These are phyloP conservation scores for Phytopythium montanum DNA, from an alignment of 352 stramenopile species.

Conservation along the genomic window DNA sequence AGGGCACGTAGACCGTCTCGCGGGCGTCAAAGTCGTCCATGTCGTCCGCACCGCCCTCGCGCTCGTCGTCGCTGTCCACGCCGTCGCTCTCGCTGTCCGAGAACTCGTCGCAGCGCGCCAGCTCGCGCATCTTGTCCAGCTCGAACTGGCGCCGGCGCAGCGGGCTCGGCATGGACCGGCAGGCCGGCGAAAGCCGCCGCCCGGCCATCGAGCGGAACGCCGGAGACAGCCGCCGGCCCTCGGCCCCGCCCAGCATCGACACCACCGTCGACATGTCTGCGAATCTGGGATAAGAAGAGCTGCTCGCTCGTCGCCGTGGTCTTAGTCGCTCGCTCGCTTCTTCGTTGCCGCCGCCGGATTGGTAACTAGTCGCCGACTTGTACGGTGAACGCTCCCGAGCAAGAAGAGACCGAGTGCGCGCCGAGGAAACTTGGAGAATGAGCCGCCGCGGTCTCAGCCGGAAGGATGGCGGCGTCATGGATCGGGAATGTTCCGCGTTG, in stretches of 20 bases:
- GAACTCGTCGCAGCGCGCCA: slow-evolving; percentile 77
- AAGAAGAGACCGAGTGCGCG: slow-evolving; percentile 9
- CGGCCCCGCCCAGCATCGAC: slow-evolving; percentile 42
- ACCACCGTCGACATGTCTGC: slow-evolving; percentile 46
- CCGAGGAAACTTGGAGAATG: slow-evolving; percentile 23
- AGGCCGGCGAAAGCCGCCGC: slow-evolving; percentile 49
- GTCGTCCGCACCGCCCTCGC: slow-evolving; percentile 15
- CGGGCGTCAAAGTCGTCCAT: slow-evolving; percentile 31
- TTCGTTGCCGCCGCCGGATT: no score
- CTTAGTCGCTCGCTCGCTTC: not conserved
- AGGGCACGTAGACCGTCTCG: slow-evolving; percentile 56
- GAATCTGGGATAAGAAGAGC: not conserved
- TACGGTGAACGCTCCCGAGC: no score
- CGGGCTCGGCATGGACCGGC: slow-evolving; percentile 41
- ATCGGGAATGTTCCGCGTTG: not conserved
- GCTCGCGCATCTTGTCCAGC: slow-evolving; percentile 61
- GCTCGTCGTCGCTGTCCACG: slow-evolving; percentile 52
- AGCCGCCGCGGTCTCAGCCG: not conserved
- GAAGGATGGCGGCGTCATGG: not conserved
- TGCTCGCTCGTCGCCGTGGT: not conserved
- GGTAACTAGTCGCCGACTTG: no score
- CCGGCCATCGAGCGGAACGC: slow-evolving; percentile 43
- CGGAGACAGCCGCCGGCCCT: slow-evolving; percentile 17
- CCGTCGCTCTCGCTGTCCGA: slow-evolving; percentile 80
- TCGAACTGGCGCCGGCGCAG: slow-evolving; percentile 47